Evolutionary conservation across 2,329 filamentous ascomycete species (phyloP).

Genomic region (Ceratocystis variospora): DNA sequence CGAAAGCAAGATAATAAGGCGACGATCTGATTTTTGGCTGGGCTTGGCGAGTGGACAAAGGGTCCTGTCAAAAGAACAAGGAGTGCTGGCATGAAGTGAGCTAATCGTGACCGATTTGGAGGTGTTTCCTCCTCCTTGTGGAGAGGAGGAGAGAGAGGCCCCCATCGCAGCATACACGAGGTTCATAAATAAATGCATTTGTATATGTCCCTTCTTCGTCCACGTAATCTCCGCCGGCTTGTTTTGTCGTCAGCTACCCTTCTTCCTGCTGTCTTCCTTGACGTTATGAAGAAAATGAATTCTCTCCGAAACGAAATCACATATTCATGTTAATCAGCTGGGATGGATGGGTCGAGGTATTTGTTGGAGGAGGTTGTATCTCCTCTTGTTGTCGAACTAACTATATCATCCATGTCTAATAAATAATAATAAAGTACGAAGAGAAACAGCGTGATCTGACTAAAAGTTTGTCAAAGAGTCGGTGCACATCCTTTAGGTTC

Average conservation of each 20-base stretch:
- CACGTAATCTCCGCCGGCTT: neutral
- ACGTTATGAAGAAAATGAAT: neutral
- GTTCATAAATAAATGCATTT: neutral
- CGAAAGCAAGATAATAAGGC: neutral
- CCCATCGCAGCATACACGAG: too few species aligned
- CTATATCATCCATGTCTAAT: neutral
- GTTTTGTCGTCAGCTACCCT: neutral
- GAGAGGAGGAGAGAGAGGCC: neutral
- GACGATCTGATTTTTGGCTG: neutral
- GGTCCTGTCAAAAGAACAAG: constrained; percentile 2
- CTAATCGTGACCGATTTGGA: too few species aligned
- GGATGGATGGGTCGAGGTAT: too few species aligned
- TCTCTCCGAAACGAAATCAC: neutral
- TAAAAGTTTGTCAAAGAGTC: neutral
- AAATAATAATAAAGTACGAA: neutral
- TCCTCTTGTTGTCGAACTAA: neutral
- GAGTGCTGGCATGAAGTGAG: neutral
- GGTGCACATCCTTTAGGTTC: neutral
- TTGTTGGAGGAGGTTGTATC: too few species aligned
- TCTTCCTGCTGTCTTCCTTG: neutral
- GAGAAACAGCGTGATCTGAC: neutral
- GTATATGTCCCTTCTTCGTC: neutral
- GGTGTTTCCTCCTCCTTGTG: too few species aligned
- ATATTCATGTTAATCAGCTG: neutral
- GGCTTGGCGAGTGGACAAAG: constrained; percentile 4